Percentiles rank a stretch among this genome's conserved stretches.
Conservation (phyloP, 108 stramenopile species). For the Epipyxis sp. region DNA sequence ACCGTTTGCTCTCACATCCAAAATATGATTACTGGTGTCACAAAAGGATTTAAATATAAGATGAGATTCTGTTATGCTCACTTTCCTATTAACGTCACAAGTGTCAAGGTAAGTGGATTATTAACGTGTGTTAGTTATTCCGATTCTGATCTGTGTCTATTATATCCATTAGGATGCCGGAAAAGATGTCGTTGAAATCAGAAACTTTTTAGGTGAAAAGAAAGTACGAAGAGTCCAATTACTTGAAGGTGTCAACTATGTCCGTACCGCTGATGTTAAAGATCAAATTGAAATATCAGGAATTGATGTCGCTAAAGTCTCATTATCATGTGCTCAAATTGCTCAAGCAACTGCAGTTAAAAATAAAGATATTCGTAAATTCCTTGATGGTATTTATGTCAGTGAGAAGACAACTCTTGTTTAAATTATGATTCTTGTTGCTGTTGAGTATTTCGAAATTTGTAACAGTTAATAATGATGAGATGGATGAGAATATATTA, state of each 20-base stretch:
- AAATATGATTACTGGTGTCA: constrained; percentile 98
- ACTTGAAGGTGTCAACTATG: constrained; percentile 81
- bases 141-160: too few relatives aligned
- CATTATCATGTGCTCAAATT: constrained; percentile 84
- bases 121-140: too few relatives aligned
- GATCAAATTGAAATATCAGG: constrained; percentile 94
- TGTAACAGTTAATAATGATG: too few relatives aligned
- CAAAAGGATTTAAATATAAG: constrained; percentile 97
- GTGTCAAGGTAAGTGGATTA: constrained; percentile 11
- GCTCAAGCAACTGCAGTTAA: constrained; percentile 91
- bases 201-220: constrained; percentile 99
- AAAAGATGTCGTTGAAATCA: constrained; percentile 84
- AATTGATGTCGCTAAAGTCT: constrained; percentile 93
- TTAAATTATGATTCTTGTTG: too few relatives aligned
- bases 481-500: too few relatives aligned
- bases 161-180: too few relatives aligned
- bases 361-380: constrained; percentile 99
- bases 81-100: constrained; percentile 97
- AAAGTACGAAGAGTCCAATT: constrained; percentile 84
- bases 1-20: constrained; percentile 97
- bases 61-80: constrained; percentile 99
- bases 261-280: constrained; percentile 87
- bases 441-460: too few relatives aligned
- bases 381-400: constrained; percentile 99
- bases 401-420: constrained; percentile 84